These are phyloP conservation scores for Cyclotella choctawhatcheeana DNA, from an alignment of 108 stramenopile genomes.

Conservation along the genomic window DNA sequence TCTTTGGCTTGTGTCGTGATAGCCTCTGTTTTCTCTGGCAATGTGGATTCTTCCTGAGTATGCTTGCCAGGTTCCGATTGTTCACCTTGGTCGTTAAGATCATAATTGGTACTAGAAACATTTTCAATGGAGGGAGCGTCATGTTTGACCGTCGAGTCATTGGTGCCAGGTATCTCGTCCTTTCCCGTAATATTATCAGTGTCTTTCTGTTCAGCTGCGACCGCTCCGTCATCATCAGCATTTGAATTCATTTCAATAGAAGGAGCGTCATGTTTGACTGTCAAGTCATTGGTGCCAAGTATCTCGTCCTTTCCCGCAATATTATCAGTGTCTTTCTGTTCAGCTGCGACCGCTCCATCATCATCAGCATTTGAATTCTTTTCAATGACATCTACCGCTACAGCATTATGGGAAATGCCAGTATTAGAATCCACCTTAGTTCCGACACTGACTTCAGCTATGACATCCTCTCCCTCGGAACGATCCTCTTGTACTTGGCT, in stretches of 20 bases:
- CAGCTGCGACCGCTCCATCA: neutral
- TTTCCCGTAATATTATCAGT: no score
- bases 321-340: neutral
- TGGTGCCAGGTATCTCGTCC: neutral
- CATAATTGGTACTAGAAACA: no score
- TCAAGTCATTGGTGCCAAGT: neutral
- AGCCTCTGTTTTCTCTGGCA: no score
- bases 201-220: no score
- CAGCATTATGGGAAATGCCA: no score
- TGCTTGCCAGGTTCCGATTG: no score
- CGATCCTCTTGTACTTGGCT: slow-evolving; percentile 4
- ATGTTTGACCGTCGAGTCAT: neutral
- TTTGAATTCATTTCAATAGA: neutral
- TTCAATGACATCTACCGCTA: neutral
- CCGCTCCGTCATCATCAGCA: neutral
- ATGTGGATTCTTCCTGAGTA: no score
- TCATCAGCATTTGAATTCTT: neutral
- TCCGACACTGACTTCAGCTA: neutral
- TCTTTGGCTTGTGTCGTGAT: no score
- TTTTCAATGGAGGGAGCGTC: no score
- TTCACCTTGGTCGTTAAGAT: no score
- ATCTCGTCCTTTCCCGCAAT: neutral
- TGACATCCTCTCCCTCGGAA: slow-evolving; percentile 21
- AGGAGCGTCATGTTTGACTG: neutral
- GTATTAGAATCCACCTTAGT: slow-evolving; percentile 5